phyloP scores from a whole-genome alignment of 1,139 yeast species.

The Lodderomyces orthopsilosis region DNA sequence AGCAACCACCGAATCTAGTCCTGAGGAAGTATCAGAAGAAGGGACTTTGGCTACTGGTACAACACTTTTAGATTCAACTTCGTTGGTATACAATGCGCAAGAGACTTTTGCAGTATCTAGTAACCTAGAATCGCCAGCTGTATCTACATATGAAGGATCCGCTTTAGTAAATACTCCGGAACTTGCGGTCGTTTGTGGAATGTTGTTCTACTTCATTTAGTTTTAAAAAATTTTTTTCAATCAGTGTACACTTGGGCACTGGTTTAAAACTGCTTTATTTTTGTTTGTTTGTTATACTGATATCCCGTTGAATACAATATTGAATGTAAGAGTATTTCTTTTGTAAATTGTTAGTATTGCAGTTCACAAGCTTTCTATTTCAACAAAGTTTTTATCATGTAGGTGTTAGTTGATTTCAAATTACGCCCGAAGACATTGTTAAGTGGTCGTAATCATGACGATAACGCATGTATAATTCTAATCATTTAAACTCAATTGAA shows the following conservation, averaged over 20 bases:
- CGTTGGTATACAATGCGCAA: not conserved
- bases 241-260: not conserved
- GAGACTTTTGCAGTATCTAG: not conserved
- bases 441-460: slow-evolving; percentile 39
- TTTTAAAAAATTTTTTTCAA: not conserved
- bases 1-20: not conserved
- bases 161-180: not conserved
- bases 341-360: too few relatives aligned
- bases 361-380: not conserved
- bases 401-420: slow-evolving; percentile 44
- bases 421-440: slow-evolving; percentile 32
- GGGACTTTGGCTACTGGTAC: slow-evolving; percentile 4
- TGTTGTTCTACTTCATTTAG: not conserved
- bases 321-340: too few relatives aligned
- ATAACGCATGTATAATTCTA: slow-evolving; percentile 37
- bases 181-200: not conserved
- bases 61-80: not conserved
- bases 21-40: not conserved
- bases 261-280: not conserved
- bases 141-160: not conserved
- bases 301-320: not conserved
- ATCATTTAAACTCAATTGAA: slow-evolving; percentile 17
- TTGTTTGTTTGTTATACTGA: not conserved
- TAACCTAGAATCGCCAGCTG: not conserved
- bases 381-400: slow-evolving; percentile 22